Base-by-base conservation (phyloP, 2,329 filamentous ascomycete genomes). In the Aspergillus nomiae region DNA sequence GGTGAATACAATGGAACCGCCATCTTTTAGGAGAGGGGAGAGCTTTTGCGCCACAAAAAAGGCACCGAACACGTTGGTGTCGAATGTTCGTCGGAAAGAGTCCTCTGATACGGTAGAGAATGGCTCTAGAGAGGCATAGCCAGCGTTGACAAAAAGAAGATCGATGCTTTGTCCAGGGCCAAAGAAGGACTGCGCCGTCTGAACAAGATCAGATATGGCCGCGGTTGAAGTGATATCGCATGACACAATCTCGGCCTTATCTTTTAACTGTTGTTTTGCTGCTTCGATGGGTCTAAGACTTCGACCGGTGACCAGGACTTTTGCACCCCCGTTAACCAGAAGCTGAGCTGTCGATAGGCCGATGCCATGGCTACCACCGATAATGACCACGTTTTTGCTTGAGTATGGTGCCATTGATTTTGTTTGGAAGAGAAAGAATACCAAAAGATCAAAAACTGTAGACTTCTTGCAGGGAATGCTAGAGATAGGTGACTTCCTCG, bases 301-400 rank as follows among this genome's bases (percentile, higher is more conserved):
- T n/a, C 64, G 64, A 34, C 62, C 62, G 10, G 64, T 65, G 16
- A 65, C 43, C 34, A 65, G 58, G 45, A 65, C 64, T 45, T 62
- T 26, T 26, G 59, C 48, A 19, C 56, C 62, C 1, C 51, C n/a
- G 16, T 58, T 14, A 4, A 58, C 19, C 19, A 65, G 64, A 24
- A 65, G 53, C 21, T 65, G 56, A 12, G 62, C 62, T 1, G 64
- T 64, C 32, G 62, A 50, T n/a, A 64, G 62, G 19, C 64, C 62
- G 24, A 65, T 65, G 8, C 64, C 64, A 43, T 65, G 64, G n/a
- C 51, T 65, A 32, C 62, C 64, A 8, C 64, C 64, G 28, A 65
- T 53, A 12, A 65, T 51, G 30, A 65, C 21, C 16, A 53, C 62
- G 48, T 43, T 62, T 36, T 50, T 65, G 62, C 41, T 36, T 2